Conservation (phyloP, 1,139 yeast species). For the Diutina pseudorugosa region DNA sequence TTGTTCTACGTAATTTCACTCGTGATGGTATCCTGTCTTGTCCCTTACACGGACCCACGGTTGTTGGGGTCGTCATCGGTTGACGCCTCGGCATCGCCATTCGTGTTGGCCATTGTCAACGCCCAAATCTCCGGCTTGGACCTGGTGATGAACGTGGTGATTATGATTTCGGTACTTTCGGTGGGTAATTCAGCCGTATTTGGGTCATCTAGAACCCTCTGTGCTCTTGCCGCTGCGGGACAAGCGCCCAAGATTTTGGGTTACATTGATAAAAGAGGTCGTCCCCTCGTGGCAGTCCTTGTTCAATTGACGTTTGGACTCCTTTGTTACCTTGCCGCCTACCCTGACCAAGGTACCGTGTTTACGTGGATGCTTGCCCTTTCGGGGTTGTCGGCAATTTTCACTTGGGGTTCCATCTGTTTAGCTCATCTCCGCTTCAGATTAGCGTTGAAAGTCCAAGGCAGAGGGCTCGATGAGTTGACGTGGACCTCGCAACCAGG, state of each 20-base stretch:
- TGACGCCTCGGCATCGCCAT: constrained; percentile 48
- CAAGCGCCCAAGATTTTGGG: constrained; percentile 22
- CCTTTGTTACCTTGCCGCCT: constrained; percentile 63
- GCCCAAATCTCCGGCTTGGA: constrained; percentile 53
- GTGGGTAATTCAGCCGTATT: constrained; percentile 34
- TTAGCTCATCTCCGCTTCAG: constrained; percentile 72
- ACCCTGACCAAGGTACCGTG: constrained; percentile 48
- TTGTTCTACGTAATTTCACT: constrained; percentile 31
- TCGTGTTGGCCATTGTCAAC: constrained; percentile 49
- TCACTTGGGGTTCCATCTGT: constrained; percentile 77
- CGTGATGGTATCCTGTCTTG: constrained; percentile 32
- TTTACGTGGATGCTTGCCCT: constrained; percentile 76
- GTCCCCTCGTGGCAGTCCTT: constrained; percentile 20
- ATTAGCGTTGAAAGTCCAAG: constrained; percentile 43
- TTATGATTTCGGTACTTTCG: constrained; percentile 50
- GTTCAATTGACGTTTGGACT: constrained; percentile 39
- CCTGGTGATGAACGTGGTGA: constrained; percentile 61
- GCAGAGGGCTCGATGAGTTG: constrained; percentile 36
- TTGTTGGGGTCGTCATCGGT: constrained; percentile 23
- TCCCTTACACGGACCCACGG: constrained; percentile 26
- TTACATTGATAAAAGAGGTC: constrained; percentile 22
- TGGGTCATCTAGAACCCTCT: constrained; percentile 24
- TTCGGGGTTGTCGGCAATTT: constrained; percentile 73
- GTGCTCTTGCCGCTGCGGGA: constrained; percentile 22
- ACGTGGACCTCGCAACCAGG: constrained; percentile 46